phyloP scores from a whole-genome alignment of 2,329 filamentous ascomycete species.

The Claviceps sp. region DNA sequence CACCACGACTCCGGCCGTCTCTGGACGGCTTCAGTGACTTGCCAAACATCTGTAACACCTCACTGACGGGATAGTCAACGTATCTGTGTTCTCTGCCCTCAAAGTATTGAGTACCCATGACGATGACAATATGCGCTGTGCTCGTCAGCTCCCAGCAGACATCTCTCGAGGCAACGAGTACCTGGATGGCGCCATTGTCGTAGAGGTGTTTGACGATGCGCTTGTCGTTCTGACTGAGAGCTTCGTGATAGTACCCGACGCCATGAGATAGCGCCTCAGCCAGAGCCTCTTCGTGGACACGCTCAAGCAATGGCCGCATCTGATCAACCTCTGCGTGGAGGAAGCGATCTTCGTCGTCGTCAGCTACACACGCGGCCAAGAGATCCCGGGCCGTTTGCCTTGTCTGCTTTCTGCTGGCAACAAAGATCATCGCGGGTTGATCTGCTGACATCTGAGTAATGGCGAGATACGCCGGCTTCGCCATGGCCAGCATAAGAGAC shows the following conservation, averaged over 20 bases:
- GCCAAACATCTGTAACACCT: conserved; percentile 96
- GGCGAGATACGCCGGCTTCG: conserved; percentile 80
- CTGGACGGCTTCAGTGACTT: conserved; percentile 69
- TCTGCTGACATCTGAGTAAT: conserved; percentile 79
- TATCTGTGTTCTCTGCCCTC: conserved; percentile 95
- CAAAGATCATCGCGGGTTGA: conserved; percentile 83
- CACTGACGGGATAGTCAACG: conserved; percentile 86
- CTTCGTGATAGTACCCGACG: conserved; percentile 95
- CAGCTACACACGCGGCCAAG: conserved; percentile 72
- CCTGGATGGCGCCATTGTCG: conserved; percentile 76
- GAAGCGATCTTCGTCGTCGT: conserved; percentile 89
- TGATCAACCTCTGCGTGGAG: conserved; percentile 73
- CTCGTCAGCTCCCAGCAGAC: conserved; percentile 92
- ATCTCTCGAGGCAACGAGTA: conserved; percentile 64
- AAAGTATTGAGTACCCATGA: conserved; percentile 97
- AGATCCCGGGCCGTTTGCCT: conserved; percentile 77
- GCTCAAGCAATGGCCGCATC: conserved; percentile 66
- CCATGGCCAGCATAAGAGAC: conserved; percentile 97
- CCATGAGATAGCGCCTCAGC: conserved; percentile 86
- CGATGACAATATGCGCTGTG: conserved; percentile 77
- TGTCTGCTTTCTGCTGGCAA: conserved; percentile 87
- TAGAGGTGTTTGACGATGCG: conserved; percentile 89
- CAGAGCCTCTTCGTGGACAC: conserved; percentile 73
- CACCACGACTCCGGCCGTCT: conserved; percentile 72
- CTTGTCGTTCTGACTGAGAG: conserved; percentile 76